Conservation (phyloP, 1,284 basidiomycete species). For the Irpex sp. region DNA sequence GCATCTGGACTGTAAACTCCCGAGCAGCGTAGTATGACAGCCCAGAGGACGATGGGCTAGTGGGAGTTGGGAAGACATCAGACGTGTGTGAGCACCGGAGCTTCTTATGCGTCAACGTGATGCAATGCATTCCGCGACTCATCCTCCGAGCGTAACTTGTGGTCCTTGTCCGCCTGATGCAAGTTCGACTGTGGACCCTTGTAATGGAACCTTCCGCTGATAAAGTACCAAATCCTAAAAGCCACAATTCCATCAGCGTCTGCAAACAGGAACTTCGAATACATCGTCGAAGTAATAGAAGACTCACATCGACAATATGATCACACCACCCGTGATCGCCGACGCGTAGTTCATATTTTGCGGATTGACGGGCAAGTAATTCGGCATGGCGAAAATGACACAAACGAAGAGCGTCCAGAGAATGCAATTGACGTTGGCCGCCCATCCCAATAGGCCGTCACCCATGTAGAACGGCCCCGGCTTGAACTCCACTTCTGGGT, state of each 20-base stretch:
- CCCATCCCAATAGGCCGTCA: slow-evolving; percentile 61
- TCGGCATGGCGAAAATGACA: slow-evolving; percentile 74
- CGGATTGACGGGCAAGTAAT: slow-evolving; percentile 61
- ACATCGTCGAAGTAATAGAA: not conserved
- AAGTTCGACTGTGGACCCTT: slow-evolving; percentile 18
- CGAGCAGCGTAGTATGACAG: no score
- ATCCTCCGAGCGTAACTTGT: not conserved
- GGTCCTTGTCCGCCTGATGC: not conserved
- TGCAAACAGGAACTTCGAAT: not conserved
- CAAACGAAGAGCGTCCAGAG: slow-evolving; percentile 67
- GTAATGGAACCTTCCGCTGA: slow-evolving; percentile 22
- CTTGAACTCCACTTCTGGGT: slow-evolving; percentile 83
- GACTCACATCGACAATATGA: slow-evolving; percentile 32
- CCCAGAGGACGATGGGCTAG: no score
- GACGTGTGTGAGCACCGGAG: not conserved
- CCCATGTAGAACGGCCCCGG: slow-evolving; percentile 92
- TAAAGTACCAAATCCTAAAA: slow-evolving; percentile 24
- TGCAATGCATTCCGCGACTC: not conserved
- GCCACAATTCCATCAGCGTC: not conserved
- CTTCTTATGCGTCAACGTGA: not conserved
- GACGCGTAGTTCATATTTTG: slow-evolving; percentile 80
- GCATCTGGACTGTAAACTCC: no score
- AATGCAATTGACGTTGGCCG: slow-evolving; percentile 66
- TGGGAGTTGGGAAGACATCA: not conserved
- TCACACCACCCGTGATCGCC: slow-evolving; percentile 34